These are phyloP conservation scores for Ampelomyces quisqualis DNA, from an alignment of 2,329 filamentous ascomycete genomes.

Conservation along the genomic window DNA sequence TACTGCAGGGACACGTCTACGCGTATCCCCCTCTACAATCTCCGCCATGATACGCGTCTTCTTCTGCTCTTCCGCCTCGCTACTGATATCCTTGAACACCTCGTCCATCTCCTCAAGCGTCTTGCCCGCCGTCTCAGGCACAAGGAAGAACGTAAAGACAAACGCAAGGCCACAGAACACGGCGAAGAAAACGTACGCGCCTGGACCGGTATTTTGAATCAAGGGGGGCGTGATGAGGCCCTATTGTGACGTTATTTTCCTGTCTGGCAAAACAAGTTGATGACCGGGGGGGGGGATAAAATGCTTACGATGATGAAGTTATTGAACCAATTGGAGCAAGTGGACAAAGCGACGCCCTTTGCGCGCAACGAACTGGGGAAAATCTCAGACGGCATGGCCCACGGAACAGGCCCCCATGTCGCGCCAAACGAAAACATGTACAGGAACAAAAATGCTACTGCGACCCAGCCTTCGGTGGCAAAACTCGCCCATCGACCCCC, in stretches of 20 bases:
- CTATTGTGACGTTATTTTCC: constrained; percentile 27
- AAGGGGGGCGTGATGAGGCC: constrained; percentile 67
- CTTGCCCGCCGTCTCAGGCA: constrained; percentile 41
- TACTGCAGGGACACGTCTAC: background rate
- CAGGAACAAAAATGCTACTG: constrained; percentile 61
- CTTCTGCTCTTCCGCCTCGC: constrained; percentile 38
- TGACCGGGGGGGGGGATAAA: background rate
- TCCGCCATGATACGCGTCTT: constrained; percentile 36
- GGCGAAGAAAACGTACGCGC: constrained; percentile 44
- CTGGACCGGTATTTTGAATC: constrained; percentile 57
- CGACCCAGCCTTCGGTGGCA: constrained; percentile 55
- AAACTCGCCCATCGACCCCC: constrained; percentile 55
- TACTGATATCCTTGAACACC: constrained; percentile 41
- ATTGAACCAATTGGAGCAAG: constrained; percentile 63
- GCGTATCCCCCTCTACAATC: constrained; percentile 26
- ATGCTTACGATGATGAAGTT: constrained; percentile 59
- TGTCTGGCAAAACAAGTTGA: too few relatives aligned
- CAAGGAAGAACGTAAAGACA: constrained; percentile 38
- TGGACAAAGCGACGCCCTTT: constrained; percentile 64
- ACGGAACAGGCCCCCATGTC: constrained; percentile 57
- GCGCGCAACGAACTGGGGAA: constrained; percentile 62
- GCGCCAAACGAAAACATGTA: constrained; percentile 65
- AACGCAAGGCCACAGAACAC: constrained; percentile 39
- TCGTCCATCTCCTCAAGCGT: constrained; percentile 43
- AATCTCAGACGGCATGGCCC: constrained; percentile 59